Percentiles rank a stretch among this genome's conserved stretches.
These are phyloP conservation scores for Hemisphaericaspora xylofermentans DNA, from an alignment of 1,139 yeast species.

Conservation along the genomic window DNA sequence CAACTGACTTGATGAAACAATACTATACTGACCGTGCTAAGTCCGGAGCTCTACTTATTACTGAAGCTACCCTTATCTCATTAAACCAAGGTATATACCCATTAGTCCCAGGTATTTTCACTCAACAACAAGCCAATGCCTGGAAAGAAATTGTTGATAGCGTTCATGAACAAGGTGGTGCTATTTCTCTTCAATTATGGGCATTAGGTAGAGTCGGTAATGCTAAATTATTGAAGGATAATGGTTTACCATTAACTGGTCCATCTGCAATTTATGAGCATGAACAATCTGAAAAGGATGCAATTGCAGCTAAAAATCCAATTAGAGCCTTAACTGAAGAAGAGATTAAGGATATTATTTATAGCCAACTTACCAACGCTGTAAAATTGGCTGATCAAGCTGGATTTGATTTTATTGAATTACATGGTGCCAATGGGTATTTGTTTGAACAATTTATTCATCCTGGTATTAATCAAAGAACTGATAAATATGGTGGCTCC, in stretches of 20 bases:
- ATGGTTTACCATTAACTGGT: conserved; percentile 25
- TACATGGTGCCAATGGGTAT: conserved; percentile 72
- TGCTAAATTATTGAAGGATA: conserved; percentile 39
- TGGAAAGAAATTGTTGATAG: conserved; percentile 53
- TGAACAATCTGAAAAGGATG: conserved; percentile 26
- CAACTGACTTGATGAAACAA: conserved; percentile 46
- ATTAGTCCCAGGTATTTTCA: conserved; percentile 56
- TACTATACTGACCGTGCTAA: conserved; percentile 56
- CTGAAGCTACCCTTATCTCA: conserved; percentile 36
- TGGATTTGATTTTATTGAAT: conserved; percentile 72
- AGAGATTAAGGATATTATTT: conserved; percentile 41
- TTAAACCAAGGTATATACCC: conserved; percentile 36
- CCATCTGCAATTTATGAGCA: conserved; percentile 26
- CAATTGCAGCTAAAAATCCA: conserved; percentile 31
- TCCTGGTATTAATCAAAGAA: conserved; percentile 49
- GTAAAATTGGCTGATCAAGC: conserved; percentile 51
- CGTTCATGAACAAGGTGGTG: conserved; percentile 16
- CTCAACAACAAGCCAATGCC: conserved; percentile 42
- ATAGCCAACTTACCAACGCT: conserved; percentile 37
- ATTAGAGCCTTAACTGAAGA: conserved; percentile 41
- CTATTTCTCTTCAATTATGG: conserved; percentile 57
- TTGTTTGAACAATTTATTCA: conserved; percentile 59
- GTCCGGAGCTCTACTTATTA: conserved; percentile 51
- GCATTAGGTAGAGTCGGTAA: conserved; percentile 56
- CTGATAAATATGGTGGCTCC: conserved; percentile 54